Conservation (phyloP, 2,329 filamentous ascomycete species). For the Chaetomiaceae sp. region DNA sequence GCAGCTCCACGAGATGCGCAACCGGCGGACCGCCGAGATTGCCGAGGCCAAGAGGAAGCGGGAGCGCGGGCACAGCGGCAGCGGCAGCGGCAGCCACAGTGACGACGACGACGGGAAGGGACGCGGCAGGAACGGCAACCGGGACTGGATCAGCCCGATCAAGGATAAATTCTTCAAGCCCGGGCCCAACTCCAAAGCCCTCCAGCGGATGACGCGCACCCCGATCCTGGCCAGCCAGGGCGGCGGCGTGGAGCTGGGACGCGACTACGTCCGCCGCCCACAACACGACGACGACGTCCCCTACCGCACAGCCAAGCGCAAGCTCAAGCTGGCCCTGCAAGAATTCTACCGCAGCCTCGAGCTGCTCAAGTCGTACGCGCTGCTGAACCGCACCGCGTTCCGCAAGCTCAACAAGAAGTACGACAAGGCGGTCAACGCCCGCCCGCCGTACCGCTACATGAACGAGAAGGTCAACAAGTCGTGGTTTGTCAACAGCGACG, state of each 20-base stretch:
- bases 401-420: conserved; percentile 99
- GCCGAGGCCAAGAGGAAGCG: conserved; percentile 39
- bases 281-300: conserved; percentile 58
- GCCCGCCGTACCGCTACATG: conserved; percentile 76
- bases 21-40: conserved; percentile 72
- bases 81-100: conserved; percentile 20
- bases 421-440: conserved; percentile 80
- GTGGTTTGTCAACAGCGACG: conserved; percentile 87
- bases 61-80: conserved; percentile 28
- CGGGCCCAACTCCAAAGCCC: conserved; percentile 57
- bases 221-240: conserved; percentile 36
- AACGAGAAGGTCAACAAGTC: conserved; percentile 85
- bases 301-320: conserved; percentile 83
- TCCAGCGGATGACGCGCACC: conserved; percentile 51
- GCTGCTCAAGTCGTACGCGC: conserved; percentile 82
- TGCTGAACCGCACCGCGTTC: conserved; percentile 89
- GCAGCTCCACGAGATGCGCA: conserved; percentile 90
- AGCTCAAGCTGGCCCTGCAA: conserved; percentile 84
- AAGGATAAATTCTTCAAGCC: conserved; percentile 51
- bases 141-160: conserved; percentile 50
- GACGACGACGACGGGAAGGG: conserved; percentile 27
- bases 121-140: conserved; percentile 25
- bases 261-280: conserved; percentile 51
- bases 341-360: conserved; percentile 93
- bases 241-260: conserved; percentile 33